These are phyloP conservation scores for Rhodotorula diobovata DNA, from an alignment of 768 basidiomycete genomes.

Conservation along the genomic window DNA sequence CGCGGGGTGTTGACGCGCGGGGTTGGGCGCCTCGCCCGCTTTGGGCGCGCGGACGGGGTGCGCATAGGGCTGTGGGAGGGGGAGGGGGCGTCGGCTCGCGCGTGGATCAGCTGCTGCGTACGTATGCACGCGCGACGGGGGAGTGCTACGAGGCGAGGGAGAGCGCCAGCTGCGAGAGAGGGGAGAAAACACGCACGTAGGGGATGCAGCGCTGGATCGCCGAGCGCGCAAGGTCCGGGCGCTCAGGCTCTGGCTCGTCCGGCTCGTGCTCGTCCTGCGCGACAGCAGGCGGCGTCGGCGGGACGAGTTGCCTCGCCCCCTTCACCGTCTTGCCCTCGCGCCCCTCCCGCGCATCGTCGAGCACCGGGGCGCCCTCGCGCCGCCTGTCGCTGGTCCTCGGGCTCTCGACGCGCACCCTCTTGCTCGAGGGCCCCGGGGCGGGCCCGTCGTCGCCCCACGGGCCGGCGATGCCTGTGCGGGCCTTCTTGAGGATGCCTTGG, in stretches of 20 bases:
- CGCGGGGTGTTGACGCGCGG: background rate
- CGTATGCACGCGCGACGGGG: no score
- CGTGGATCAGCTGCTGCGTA: no score
- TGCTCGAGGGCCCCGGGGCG: background rate
- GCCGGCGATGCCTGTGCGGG: background rate
- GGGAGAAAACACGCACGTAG: background rate
- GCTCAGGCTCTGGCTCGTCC: background rate
- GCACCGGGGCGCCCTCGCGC: background rate
- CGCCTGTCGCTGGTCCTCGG: background rate
- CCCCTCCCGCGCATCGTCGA: background rate
- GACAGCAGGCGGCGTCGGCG: slow-evolving; percentile 6
- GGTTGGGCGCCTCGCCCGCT: background rate
- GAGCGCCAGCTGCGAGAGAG: background rate
- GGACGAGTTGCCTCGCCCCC: slow-evolving; percentile 7
- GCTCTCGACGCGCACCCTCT: background rate
- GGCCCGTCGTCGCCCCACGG: background rate
- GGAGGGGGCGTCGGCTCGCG: background rate
- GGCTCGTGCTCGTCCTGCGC: background rate
- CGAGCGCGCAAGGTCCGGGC: background rate
- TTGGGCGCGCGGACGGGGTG: background rate
- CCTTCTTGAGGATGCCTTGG: background rate
- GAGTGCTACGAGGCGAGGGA: background rate
- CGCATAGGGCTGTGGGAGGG: slow-evolving; percentile 7
- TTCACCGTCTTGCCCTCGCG: background rate
- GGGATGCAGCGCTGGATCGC: slow-evolving; percentile 30